Base-by-base conservation (phyloP, 2,329 filamentous ascomycete species). In the Trichoderma aggressivum region DNA sequence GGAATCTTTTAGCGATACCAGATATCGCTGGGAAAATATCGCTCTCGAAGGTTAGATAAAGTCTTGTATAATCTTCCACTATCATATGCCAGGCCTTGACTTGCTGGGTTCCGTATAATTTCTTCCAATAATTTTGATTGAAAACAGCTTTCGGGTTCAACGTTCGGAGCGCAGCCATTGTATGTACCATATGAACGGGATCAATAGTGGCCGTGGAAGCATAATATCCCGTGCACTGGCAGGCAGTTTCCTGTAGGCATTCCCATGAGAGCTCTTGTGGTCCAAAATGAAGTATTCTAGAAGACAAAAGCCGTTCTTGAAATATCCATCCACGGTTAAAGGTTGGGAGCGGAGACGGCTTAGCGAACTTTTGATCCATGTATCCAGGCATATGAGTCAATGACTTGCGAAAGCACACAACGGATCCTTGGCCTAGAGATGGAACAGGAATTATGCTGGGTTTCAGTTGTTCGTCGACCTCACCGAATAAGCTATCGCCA, bases 1-100 rank as follows among this genome's bases (percentile, higher is more conserved):
- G 69, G 3, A 74, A 71, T 4, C 34, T 59, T 34, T 72, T 72
- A 5, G 72, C 74, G 3, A 74, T 64, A 11, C 73, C 74, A 11
- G 74, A 72, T 32, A 74, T 63, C 7, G 73, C 74, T 16, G 73
- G 74, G 24, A 74, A 72, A 11, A 72, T 59, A 50, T 75, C 73
- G 12, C 26, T 69, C 30, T 72, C 68, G n/a, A 64, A 73, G 0
- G 74, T 72, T 10, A 75, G 66, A 26, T 43, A 39, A n/a, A 72
- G 69, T 5, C 28, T 43, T 2, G 68, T 70, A 66, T 74, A 75
- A 6, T 72, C 56, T 65, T 72, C 62, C 11, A 74, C 67, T 14
- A 74, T 50, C 24, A 71, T 71, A 30, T 74, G 72, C 73, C 72
- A 74, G 36, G 39, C 32, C 11, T 30, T 43, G n/a, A 47, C 36